Conservation (phyloP, 352 stramenopile species). For the Pythium periplocum region DNA sequence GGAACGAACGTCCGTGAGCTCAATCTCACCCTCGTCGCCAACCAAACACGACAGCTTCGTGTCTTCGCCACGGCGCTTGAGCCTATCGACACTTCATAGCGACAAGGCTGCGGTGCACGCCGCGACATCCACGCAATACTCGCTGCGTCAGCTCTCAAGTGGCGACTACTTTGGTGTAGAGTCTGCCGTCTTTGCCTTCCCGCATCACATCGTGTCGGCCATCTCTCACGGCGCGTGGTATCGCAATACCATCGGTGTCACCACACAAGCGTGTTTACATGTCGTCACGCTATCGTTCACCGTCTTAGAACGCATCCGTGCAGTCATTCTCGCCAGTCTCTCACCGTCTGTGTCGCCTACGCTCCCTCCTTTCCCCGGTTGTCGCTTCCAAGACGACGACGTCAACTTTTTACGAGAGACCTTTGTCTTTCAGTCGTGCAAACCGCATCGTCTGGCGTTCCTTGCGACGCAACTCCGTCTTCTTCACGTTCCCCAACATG, state of each 20-base stretch:
- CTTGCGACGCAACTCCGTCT: slow-evolving; percentile 35
- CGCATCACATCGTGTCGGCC: slow-evolving; percentile 23
- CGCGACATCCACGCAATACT: slow-evolving; percentile 5
- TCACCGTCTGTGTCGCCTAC: background rate
- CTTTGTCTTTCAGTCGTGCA: slow-evolving; percentile 38
- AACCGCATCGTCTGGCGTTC: slow-evolving; percentile 29
- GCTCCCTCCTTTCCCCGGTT: slow-evolving; percentile 5
- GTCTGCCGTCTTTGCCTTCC: slow-evolving; percentile 36
- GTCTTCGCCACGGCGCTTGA: slow-evolving; percentile 5
- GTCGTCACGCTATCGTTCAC: slow-evolving; percentile 31
- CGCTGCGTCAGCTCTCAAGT: slow-evolving; percentile 23
- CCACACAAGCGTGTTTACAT: slow-evolving; percentile 26
- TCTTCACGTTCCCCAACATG: slow-evolving; percentile 25
- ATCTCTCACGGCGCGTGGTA: slow-evolving; percentile 34
- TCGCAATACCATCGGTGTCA: slow-evolving; percentile 42
- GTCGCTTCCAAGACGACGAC: slow-evolving; percentile 13
- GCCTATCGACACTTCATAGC: slow-evolving; percentile 6
- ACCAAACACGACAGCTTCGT: background rate
- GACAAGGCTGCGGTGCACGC: slow-evolving; percentile 1
- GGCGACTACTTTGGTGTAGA: slow-evolving; percentile 51
- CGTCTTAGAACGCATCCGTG: slow-evolving; percentile 24
- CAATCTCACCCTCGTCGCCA: background rate
- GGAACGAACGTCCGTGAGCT: background rate
- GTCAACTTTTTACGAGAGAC: slow-evolving; percentile 31
- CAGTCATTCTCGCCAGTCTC: slow-evolving; percentile 1